Conservation (phyloP, 1,284 basidiomycete genomes). For the Microbotryomycetes sp. region DNA sequence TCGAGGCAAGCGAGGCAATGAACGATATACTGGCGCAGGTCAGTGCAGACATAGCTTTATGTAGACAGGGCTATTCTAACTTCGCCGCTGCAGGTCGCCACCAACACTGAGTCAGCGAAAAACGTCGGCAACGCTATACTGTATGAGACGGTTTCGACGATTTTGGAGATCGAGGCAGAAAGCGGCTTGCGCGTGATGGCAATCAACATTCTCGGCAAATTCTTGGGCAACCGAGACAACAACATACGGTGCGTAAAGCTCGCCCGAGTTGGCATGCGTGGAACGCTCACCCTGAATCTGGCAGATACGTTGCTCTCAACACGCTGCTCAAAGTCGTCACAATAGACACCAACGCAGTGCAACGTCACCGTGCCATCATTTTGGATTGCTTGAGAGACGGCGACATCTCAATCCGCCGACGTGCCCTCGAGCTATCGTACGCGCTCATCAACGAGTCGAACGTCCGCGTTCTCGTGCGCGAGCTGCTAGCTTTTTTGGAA, state of each 20-base stretch:
- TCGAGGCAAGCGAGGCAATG: constrained; percentile 87
- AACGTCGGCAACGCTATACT: constrained; percentile 98
- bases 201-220: constrained; percentile 98
- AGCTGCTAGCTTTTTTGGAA: constrained; percentile 91
- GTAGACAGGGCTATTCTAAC: not conserved
- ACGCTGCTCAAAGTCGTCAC: constrained; percentile 97
- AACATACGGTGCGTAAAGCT: constrained; percentile 76
- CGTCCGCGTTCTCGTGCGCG: constrained; percentile 83
- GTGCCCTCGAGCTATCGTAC: constrained; percentile 94
- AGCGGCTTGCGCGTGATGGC: constrained; percentile 95
- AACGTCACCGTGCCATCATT: constrained; percentile 95
- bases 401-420: constrained; percentile 94
- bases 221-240: constrained; percentile 95
- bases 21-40: constrained; percentile 97
- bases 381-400: constrained; percentile 96
- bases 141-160: constrained; percentile 94
- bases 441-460: constrained; percentile 95
- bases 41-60: constrained; percentile 20
- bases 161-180: constrained; percentile 98
- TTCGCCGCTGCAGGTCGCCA: constrained; percentile 65
- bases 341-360: constrained; percentile 97
- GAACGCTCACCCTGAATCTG: not conserved
- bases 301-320: constrained; percentile 92
- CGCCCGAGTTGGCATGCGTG: not conserved
- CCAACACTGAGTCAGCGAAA: constrained; percentile 95